phyloP scores from a whole-genome alignment of 164 flowering plant species.

The Umbellularia californica region DNA sequence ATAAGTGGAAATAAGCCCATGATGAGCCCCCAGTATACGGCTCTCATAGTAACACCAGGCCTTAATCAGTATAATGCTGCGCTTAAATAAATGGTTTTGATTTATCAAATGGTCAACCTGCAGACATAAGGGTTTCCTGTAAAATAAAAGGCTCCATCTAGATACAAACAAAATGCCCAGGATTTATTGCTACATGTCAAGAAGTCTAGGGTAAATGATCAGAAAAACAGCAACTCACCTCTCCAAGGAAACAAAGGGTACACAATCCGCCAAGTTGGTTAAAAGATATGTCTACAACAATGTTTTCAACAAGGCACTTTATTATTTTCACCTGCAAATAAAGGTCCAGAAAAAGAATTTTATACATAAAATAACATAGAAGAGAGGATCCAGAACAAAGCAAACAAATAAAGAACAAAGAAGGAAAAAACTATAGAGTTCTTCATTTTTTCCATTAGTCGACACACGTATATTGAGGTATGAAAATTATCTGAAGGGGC shows the following conservation, averaged over 20 bases:
- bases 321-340: conserved; percentile 83
- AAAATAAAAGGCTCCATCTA: neutral
- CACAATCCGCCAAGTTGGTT: conserved; percentile 97
- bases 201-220: neutral
- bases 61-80: conserved; percentile 93
- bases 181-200: neutral
- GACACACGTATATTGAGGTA: too few species aligned
- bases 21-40: conserved; percentile 98
- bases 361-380: neutral
- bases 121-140: conserved; percentile 5
- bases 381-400: neutral
- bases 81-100: conserved; percentile 83
- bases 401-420: neutral
- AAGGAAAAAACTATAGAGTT: neutral
- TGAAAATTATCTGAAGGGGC: too few species aligned
- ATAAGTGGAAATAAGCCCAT: conserved; percentile 96
- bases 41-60: conserved; percentile 99
- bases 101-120: conserved; percentile 85
- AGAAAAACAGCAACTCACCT: conserved; percentile 44
- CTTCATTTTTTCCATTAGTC: too few species aligned
- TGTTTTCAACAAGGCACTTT: conserved; percentile 96
- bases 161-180: neutral
- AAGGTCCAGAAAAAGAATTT: neutral
- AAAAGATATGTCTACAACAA: conserved; percentile 97
- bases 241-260: conserved; percentile 96